phyloP scores from a whole-genome alignment of 2,329 filamentous ascomycete genomes.

The Parastagonospora nodorum region DNA sequence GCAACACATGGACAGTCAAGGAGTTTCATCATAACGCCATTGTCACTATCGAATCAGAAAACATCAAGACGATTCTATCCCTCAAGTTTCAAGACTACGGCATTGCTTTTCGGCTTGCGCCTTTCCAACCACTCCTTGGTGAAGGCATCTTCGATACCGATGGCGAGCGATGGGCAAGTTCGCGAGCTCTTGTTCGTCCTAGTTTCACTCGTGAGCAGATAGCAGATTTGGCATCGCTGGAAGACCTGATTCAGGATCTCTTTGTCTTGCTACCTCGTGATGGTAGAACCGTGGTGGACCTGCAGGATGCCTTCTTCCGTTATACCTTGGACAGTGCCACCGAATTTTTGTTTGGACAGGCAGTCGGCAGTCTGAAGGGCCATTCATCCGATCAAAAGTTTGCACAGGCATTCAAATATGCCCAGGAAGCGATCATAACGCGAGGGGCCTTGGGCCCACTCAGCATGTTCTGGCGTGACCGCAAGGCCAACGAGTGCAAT shows the following conservation, averaged over 20 bases:
- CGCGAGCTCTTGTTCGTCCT: slow-evolving; percentile 34
- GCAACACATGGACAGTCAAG: no score
- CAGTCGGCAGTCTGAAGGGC: slow-evolving; percentile 33
- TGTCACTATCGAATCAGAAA: no score
- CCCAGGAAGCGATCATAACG: slow-evolving; percentile 19
- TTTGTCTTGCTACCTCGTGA: slow-evolving; percentile 13
- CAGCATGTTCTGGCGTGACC: slow-evolving; percentile 39
- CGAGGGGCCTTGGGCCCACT: slow-evolving; percentile 18
- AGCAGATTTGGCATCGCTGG: slow-evolving; percentile 39
- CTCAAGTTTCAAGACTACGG: no score
- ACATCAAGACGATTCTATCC: no score
- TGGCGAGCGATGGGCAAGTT: neutral
- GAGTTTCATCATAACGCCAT: no score
- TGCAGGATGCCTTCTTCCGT: slow-evolving; percentile 48
- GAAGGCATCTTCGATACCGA: neutral
- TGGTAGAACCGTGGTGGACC: slow-evolving; percentile 37
- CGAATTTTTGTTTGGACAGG: slow-evolving; percentile 45
- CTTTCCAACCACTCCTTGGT: no score
- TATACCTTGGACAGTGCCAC: slow-evolving; percentile 47
- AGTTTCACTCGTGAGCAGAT: slow-evolving; percentile 43
- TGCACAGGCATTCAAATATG: slow-evolving; percentile 27
- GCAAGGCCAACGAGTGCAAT: slow-evolving; percentile 14
- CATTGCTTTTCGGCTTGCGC: no score
- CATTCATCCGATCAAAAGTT: slow-evolving; percentile 26
- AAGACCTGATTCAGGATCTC: slow-evolving; percentile 39